These are phyloP conservation scores for Penicillium lividum DNA, from an alignment of 495 filamentous ascomycete species.

Conservation along the genomic window DNA sequence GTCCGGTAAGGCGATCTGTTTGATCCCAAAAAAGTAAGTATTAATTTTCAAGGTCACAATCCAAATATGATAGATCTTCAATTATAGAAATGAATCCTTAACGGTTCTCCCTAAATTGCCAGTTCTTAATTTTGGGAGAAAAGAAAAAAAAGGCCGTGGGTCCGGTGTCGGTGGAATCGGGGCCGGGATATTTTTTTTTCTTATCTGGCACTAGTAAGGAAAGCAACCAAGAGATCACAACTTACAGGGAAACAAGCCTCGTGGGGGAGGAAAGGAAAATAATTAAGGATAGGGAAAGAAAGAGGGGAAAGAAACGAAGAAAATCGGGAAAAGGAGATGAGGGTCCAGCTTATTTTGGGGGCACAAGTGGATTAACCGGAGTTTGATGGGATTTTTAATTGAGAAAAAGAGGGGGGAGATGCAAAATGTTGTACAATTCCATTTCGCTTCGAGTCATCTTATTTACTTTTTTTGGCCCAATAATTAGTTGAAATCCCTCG, in stretches of 20 bases:
- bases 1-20: constrained; percentile 34
- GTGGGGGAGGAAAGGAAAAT: constrained; percentile 8
- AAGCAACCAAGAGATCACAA: constrained; percentile 9
- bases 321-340: constrained; percentile 28
- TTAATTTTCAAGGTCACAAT: neutral
- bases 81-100: neutral
- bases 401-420: neutral
- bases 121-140: constrained; percentile 1
- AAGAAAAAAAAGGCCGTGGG: constrained; percentile 21
- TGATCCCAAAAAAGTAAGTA: constrained; percentile 8
- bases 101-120: neutral
- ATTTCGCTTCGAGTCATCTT: neutral
- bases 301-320: constrained; percentile 17
- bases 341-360: constrained; percentile 22
- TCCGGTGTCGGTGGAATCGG: constrained; percentile 20
- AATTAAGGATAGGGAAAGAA: constrained; percentile 32
- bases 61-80: neutral
- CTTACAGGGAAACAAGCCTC: constrained; percentile 30
- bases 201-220: constrained; percentile 7
- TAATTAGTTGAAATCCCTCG: neutral
- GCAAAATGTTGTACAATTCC: neutral
- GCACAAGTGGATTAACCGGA: constrained; percentile 8
- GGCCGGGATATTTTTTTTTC: constrained; percentile 18
- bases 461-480: neutral
- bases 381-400: constrained; percentile 5